Percentiles rank a stretch among this genome's conserved stretches.
Conservation (phyloP, 352 stramenopile species). For the Saprolegnia parasitica region DNA sequence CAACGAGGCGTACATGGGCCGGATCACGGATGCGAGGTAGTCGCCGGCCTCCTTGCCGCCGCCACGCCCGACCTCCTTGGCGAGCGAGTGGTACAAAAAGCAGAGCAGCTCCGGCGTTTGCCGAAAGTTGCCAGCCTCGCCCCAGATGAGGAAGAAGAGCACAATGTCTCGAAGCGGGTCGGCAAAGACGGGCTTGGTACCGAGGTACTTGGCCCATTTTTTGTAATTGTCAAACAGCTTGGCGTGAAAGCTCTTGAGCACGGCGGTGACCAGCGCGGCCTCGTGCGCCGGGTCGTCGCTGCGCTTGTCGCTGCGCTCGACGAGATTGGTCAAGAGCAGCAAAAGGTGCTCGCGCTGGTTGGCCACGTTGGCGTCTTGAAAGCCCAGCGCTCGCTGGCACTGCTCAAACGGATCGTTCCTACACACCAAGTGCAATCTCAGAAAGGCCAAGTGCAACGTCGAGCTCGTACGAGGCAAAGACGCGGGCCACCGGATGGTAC, state of each 20-base stretch:
- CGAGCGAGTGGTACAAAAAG: slow-evolving; percentile 56
- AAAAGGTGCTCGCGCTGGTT: slow-evolving; percentile 25
- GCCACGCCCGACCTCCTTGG: neutral
- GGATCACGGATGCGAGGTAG: slow-evolving; percentile 28
- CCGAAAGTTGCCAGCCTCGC: slow-evolving; percentile 80
- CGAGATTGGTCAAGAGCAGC: slow-evolving; percentile 1
- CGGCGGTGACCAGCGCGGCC: slow-evolving; percentile 9
- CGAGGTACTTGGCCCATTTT: slow-evolving; percentile 86
- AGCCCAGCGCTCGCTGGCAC: slow-evolving; percentile 11
- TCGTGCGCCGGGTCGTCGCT: neutral
- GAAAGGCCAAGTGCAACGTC: neutral
- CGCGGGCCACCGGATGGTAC: neutral
- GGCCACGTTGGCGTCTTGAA: slow-evolving; percentile 21
- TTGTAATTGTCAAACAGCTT: slow-evolving; percentile 80
- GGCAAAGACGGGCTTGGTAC: slow-evolving; percentile 66
- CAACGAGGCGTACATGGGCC: slow-evolving; percentile 32
- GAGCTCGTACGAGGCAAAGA: neutral
- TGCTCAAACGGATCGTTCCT: slow-evolving; percentile 22
- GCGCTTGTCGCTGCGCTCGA: slow-evolving; percentile 11
- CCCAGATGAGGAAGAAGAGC: slow-evolving; percentile 84
- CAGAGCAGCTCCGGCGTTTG: slow-evolving; percentile 74
- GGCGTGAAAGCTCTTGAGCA: slow-evolving; percentile 43
- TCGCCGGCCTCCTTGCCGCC: slow-evolving; percentile 21
- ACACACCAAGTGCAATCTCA: slow-evolving; percentile 13
- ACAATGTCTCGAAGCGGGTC: slow-evolving; percentile 75